Base-by-base conservation (phyloP, 2,329 filamentous ascomycete genomes). In the Fusarium tricinctum region DNA sequence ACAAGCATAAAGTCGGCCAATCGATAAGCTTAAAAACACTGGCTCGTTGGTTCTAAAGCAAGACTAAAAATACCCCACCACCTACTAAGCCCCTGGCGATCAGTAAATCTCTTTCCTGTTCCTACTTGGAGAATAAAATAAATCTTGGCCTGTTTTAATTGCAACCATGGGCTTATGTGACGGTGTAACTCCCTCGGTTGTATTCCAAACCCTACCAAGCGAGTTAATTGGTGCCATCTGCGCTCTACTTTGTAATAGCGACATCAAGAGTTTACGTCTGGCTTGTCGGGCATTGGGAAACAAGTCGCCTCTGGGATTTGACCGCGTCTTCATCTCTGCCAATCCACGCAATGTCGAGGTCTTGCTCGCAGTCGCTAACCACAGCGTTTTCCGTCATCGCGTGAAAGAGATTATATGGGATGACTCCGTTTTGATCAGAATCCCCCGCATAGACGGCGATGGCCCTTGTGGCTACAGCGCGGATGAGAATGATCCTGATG, bases 361-460 rank as follows among this genome's bases (percentile, higher is more conserved):
- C 4, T 19, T 65, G 1, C 60, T 46, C 9, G 32, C 46, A 3
- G 20, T 65, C n/a, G 62, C 60, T 3, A 39, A 50, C 8, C 48
- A 65, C 5, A 10, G 46, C 1, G 1, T 28, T 0, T 64, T 65
- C 1, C 38, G 62, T 0, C 19, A 45, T 28, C 3, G 22, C 0
- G 53, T 65, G 0, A 46, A 12, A 15, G 62, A 65, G 22, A 49
- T 64, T 0, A 45, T 49, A 14, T 64, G 59, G 62, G 62, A 65
- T 3, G 59, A 65, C 10, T 2, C 8, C 17, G 3, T 32, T 3
- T 26, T 65, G 17, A 48, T 6, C 8, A 7, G 0, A 1, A 42
- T 57, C 2, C 13, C 33, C 3, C 33, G 2, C 1, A 14, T 6
- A 23, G 10, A 33, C 0, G 10, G 45, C 19, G 4, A n/a, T 20